Percentiles rank a stretch among this genome's conserved stretches.
Conservation (phyloP, 1,284 basidiomycete genomes). For the Boletus semigastroideus region DNA sequence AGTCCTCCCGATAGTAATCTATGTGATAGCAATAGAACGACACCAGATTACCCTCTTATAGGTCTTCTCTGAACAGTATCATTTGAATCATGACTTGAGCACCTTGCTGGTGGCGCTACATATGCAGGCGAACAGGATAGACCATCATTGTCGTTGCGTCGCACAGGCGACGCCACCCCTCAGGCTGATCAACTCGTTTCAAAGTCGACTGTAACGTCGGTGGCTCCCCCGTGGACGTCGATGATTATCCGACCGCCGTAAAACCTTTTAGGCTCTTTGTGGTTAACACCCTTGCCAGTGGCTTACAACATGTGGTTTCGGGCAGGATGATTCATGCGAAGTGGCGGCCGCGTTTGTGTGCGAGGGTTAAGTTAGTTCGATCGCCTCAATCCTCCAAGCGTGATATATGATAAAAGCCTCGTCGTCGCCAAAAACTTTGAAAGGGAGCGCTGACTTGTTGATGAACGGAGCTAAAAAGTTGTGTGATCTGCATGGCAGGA, state of each 20-base stretch:
- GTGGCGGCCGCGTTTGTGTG: conserved; percentile 18
- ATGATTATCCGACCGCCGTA: not conserved
- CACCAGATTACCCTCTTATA: conserved; percentile 6
- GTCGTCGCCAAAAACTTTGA: conserved; percentile 10
- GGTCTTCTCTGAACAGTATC: not conserved
- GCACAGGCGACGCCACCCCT: conserved; percentile 8
- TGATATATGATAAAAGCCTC: conserved; percentile 6
- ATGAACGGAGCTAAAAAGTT: not conserved
- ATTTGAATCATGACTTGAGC: not conserved
- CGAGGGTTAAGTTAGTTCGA: not conserved
- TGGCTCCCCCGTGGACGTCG: conserved; percentile 21
- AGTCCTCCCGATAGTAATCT: conserved; percentile 4
- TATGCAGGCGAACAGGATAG: not conserved
- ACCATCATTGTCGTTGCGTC: conserved; percentile 1
- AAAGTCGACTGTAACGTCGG: conserved; percentile 16
- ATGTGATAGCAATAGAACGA: not conserved
- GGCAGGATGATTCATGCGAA: conserved; percentile 14
- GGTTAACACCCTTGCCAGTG: conserved; percentile 16
- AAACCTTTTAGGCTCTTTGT: conserved; percentile 14
- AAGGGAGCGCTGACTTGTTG: not conserved
- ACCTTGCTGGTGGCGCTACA: conserved; percentile 18
- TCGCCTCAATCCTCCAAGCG: not conserved
- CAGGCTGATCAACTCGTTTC: conserved; percentile 8
- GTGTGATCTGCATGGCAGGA: not conserved
- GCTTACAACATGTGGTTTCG: conserved; percentile 26